Conservation (phyloP, 2,329 filamentous ascomycete species). For the Diaporthe citri region DNA sequence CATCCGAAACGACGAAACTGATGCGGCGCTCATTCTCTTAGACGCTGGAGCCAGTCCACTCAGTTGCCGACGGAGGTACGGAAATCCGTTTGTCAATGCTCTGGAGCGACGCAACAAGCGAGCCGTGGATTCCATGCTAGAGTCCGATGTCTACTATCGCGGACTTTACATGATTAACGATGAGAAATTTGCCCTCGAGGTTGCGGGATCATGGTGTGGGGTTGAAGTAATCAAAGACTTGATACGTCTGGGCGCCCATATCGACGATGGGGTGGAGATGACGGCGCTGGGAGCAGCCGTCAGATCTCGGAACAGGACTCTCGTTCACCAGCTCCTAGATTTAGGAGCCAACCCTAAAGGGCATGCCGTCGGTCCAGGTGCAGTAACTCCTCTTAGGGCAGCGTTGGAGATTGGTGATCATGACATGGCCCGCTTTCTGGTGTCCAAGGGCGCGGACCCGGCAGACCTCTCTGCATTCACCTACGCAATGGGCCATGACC, state of each 20-base stretch:
- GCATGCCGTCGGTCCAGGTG: accelerated
- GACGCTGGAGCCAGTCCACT: not conserved
- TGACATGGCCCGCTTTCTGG: not conserved
- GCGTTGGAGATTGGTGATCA: not conserved
- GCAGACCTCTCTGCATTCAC: not conserved
- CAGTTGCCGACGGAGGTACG: accelerated
- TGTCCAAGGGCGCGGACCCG: not conserved
- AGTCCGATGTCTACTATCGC: not conserved
- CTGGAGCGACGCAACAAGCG: not conserved
- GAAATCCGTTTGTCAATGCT: not conserved
- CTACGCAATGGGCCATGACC: not conserved
- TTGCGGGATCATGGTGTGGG: not conserved
- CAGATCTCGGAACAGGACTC: not conserved
- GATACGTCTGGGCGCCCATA: not conserved
- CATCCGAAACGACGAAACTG: not conserved
- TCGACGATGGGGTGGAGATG: not conserved
- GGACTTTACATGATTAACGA: too few species aligned
- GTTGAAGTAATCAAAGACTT: not conserved
- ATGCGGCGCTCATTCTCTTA: not conserved
- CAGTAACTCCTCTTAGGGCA: not conserved
- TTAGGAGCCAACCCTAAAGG: not conserved
- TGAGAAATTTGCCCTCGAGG: not conserved
- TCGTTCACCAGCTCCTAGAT: not conserved
- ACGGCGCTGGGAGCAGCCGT: slow-evolving; percentile 1
- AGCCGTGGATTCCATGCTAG: not conserved